These are phyloP conservation scores for Microsporum audouinii DNA, from an alignment of 2,329 filamentous ascomycete species.

Conservation along the genomic window DNA sequence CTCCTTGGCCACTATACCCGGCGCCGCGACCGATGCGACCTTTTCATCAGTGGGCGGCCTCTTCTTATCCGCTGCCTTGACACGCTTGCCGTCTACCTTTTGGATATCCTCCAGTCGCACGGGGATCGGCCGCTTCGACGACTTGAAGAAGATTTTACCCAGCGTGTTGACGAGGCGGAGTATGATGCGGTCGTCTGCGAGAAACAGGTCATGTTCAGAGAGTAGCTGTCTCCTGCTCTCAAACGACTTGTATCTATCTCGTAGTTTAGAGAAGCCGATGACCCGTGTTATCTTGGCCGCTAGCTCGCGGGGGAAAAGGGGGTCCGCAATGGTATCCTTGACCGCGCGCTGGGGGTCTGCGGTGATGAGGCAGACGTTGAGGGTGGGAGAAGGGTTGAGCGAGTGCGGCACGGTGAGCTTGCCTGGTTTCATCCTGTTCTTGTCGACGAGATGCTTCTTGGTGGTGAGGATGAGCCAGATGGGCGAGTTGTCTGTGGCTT, in stretches of 20 bases:
- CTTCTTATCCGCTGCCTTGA: slow-evolving; percentile 46
- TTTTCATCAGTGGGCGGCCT: slow-evolving; percentile 34
- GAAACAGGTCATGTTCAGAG: slow-evolving; percentile 80
- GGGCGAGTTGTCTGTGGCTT: slow-evolving; percentile 39
- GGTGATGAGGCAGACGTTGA: slow-evolving; percentile 75
- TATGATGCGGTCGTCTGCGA: slow-evolving; percentile 78
- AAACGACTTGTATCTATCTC: slow-evolving; percentile 78
- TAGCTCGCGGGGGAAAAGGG: slow-evolving; percentile 57
- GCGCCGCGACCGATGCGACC: slow-evolving; percentile 42
- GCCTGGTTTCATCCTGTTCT: slow-evolving; percentile 67
- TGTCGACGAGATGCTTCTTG: slow-evolving; percentile 59
- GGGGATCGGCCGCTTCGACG: slow-evolving; percentile 75
- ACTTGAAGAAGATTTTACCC: slow-evolving; percentile 90
- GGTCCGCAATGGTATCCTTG: slow-evolving; percentile 73
- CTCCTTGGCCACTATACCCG: slow-evolving; percentile 63
- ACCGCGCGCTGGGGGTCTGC: slow-evolving; percentile 73
- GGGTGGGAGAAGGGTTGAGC: slow-evolving; percentile 53
- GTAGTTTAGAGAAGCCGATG: slow-evolving; percentile 74
- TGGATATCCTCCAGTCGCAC: slow-evolving; percentile 56
- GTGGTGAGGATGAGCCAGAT: slow-evolving; percentile 53
- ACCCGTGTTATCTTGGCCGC: slow-evolving; percentile 60
- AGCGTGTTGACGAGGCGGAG: slow-evolving; percentile 61
- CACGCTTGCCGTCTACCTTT: slow-evolving; percentile 49
- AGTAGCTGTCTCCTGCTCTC: slow-evolving; percentile 76
- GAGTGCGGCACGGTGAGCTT: slow-evolving; percentile 71